Conservation (phyloP, 306 rosid genomes). For the Cotoneaster glaucophyllus region DNA sequence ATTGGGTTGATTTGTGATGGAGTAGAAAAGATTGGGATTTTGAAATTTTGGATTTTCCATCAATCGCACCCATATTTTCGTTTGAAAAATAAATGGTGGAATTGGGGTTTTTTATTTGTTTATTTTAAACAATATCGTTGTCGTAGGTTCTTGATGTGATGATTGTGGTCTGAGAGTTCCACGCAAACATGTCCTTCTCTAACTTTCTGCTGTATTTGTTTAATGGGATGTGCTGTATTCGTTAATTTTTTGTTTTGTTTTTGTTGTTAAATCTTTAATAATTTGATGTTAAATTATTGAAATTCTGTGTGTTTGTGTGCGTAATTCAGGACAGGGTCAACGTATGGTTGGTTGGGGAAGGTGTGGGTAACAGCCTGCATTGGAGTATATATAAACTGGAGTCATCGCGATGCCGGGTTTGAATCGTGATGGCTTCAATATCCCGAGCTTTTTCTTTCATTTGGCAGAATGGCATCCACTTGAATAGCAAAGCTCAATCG, state of each 20-base stretch:
- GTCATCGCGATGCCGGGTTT: conserved; percentile 60
- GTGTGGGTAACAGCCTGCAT: conserved; percentile 50
- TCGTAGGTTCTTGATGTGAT: conserved; percentile 22
- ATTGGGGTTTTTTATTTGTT: not conserved
- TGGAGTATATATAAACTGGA: conserved; percentile 53
- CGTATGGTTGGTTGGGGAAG: conserved; percentile 46
- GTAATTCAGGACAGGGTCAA: conserved; percentile 54
- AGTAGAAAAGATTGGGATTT: conserved; percentile 1
- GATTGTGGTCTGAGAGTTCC: conserved; percentile 23
- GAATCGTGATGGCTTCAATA: conserved; percentile 42
- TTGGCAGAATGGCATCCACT: conserved; percentile 96
- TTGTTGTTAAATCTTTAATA: conserved; percentile 5
- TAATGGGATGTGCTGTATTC: conserved; percentile 2
- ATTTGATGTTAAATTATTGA: not conserved
- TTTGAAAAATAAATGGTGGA: not conserved
- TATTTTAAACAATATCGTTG: conserved; percentile 6
- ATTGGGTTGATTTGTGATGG: not conserved
- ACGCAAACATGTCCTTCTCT: conserved; percentile 11
- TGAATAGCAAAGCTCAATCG: conserved; percentile 49
- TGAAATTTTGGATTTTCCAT: not conserved
- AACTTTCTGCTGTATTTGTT: conserved; percentile 5
- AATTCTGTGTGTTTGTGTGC: conserved; percentile 5
- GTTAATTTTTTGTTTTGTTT: conserved; percentile 7
- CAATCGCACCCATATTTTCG: not conserved
- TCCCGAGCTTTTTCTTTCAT: conserved; percentile 52